Conservation (phyloP, 148 eudicot genomes). For the Oxyria digyna region DNA sequence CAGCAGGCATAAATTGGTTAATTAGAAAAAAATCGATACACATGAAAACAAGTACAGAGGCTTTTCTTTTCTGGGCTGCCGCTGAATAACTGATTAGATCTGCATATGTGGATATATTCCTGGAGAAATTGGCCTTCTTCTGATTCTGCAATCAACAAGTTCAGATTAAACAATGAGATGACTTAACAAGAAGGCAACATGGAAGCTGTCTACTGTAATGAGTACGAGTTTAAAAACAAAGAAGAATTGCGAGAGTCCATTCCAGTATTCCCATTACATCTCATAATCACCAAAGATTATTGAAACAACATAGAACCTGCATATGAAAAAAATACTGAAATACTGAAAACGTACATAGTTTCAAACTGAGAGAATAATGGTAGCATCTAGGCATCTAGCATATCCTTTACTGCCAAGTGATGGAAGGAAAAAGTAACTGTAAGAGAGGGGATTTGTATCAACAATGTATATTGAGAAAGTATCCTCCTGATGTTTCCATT, state of each 20-base stretch:
- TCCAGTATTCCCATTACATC: neutral
- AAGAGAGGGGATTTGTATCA: no score
- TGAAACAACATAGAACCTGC: no score
- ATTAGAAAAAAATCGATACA: no score
- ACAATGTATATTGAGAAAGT: slow-evolving; percentile 21
- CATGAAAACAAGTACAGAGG: no score
- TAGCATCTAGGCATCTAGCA: slow-evolving; percentile 41
- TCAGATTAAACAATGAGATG: neutral
- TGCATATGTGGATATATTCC: neutral
- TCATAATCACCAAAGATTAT: neutral
- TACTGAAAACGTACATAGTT: slow-evolving; percentile 50
- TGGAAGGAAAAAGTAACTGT: no score
- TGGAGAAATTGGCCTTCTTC: slow-evolving; percentile 23
- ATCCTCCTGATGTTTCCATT: slow-evolving; percentile 43
- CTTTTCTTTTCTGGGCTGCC: no score
- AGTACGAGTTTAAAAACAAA: neutral
- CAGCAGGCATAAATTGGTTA: neutral
- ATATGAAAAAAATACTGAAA: neutral
- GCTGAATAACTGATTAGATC: no score
- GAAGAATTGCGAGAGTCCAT: neutral
- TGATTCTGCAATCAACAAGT: slow-evolving; percentile 21
- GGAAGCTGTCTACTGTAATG: neutral
- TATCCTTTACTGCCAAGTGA: no score
- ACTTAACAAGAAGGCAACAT: no score
- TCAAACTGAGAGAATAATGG: slow-evolving; percentile 43